Base-by-base conservation (phyloP, 345 rosid genomes). In the Hibiscus mutabilis region DNA sequence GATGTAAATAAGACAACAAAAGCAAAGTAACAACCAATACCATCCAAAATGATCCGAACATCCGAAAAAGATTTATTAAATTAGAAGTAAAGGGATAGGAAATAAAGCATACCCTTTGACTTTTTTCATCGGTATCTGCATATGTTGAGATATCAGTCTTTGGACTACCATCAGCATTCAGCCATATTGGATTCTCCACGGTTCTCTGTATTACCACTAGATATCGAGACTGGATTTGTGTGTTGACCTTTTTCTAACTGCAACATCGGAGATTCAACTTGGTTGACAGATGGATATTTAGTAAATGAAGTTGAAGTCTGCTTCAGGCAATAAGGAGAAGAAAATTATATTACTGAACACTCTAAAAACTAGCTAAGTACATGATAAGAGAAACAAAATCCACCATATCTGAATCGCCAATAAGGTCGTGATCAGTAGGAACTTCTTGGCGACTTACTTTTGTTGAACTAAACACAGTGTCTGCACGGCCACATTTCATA, bases 111-210 rank as follows among this genome's bases (percentile, higher is more conserved):
- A 92, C 99, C 96, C 87, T 87, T 74, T 81, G 97, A 83, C 79
- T 84, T 80, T 85, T 88, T 62, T 92, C 94, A 78, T 96, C 98
- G 7, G 95, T 89, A 77, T 92, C 97, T 5, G 74, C 98, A 80
- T 92, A 98, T 8, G 97, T 91, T 61, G 98, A 96, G 67, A 79
- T 86, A 80, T 89, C 97, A 14, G 97, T 91, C 81, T 82, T 82
- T 0, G 98, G 99, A 88, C 99, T 96, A 55, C 78, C 88, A 81
- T 96, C 99, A n/a, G n/a, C n/a, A n/a, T n/a, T n/a, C n/a, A 66
- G 93, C 98, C 99, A 96, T 96, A 73, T 64, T 73, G 66, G 78
- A 80, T 76, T 77, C 83, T 68, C 78, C 82, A 78, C 81, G 83
- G 73, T 79, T 80, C 76, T 81, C 86, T 65, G 83, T 76, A 72